Evolutionary conservation across 208 protist genomes (phyloP), one percentile per base, ranked within the genome.

Genomic region (Acanthamoeba sp.): DNA sequence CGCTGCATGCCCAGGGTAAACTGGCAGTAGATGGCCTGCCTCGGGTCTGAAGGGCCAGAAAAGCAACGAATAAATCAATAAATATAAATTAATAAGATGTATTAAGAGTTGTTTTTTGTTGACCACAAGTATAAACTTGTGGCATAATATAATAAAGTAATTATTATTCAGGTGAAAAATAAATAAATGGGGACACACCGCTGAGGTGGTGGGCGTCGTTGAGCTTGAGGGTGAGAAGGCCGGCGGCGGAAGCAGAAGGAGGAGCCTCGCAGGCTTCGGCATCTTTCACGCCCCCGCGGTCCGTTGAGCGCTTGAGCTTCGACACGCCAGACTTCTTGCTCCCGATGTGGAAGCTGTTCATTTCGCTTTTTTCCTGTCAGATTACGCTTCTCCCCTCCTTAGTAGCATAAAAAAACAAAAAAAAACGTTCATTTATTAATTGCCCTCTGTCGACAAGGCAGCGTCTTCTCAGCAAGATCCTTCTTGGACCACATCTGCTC

Each of bases 21-120:
- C 87, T 66, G 59, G 45, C 87, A 92, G 64, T 92, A 92, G 59
- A 92, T 66, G 29, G 22, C n/a, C 24, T 92, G 87, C 57, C 38
- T 66, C 36, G 38, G 24, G 18, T 92, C 87, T 92, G 87, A 6
- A 18, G 1, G 38, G 1, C 29, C 10, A 48, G 45, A 48, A 10
- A 48, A 10, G 10, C 45, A 48, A 48, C 3, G 10, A 14, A 48
- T 10, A 48, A 48, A 29, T 78, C 20, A 27, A 38, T 45, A 10
- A 82, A 82, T 40, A 82, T 18, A 20, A 78, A 14, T 82, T 10
- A 82, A 48, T 29, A 32, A 36, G 7, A n/a, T 42, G 9, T 82
- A 38, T 45, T 27, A 82, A 82, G 18, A 42, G 22, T 24, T 48
- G 40, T 7, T 27, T 27, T 82, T 20, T 16, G 24, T 42, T 32